phyloP scores from a whole-genome alignment of 495 filamentous ascomycete species.

The Annulohypoxylon moriforme region DNA sequence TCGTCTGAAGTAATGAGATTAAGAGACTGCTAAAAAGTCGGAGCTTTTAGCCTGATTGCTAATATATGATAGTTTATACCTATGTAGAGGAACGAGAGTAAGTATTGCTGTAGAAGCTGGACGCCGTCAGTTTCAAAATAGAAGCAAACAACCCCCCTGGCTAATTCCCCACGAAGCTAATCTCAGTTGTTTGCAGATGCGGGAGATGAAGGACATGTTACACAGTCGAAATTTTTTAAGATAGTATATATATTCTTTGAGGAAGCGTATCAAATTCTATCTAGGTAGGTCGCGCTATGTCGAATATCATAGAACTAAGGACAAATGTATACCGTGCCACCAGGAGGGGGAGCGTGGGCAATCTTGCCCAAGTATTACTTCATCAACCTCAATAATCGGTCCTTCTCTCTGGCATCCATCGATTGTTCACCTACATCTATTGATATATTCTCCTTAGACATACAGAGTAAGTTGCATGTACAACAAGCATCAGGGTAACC shows the following conservation, averaged over 20 bases:
- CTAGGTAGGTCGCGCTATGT: background rate
- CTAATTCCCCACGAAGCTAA: background rate
- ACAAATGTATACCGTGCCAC: background rate
- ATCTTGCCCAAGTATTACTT: constrained; percentile 9
- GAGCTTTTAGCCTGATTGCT: background rate
- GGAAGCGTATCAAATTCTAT: background rate
- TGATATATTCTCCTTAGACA: background rate
- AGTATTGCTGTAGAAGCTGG: background rate
- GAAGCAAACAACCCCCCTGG: background rate
- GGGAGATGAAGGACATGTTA: background rate
- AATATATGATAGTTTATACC: background rate
- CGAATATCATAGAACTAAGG: background rate
- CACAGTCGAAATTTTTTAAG: background rate
- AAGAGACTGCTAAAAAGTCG: background rate
- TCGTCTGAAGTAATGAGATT: background rate
- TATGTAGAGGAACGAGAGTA: background rate
- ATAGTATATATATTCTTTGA: background rate
- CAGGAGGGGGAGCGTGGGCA: background rate
- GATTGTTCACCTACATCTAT: background rate
- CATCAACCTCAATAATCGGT: constrained; percentile 1
- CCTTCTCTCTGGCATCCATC: background rate
- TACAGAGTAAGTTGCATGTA: background rate
- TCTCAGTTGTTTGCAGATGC: background rate
- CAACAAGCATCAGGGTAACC: background rate
- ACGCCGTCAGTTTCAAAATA: background rate